Evolutionary conservation across 1,284 basidiomycete species (phyloP).

Genomic region (Porodaedalea pini): DNA sequence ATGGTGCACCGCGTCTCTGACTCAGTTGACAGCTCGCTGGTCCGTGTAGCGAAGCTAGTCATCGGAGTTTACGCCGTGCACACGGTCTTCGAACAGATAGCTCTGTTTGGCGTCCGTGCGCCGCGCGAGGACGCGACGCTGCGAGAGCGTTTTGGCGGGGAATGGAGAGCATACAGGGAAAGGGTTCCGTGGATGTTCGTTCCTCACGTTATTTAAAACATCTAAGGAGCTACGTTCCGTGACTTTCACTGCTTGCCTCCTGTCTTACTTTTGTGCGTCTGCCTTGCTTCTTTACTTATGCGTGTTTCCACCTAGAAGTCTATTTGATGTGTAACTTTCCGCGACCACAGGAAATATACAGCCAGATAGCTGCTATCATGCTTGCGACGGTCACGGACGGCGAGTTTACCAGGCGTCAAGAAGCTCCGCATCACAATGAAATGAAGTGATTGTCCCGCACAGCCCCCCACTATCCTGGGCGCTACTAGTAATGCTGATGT

Average conservation of each 20-base stretch:
- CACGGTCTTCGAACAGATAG: not conserved
- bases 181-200: slow-evolving; percentile 21
- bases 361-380: not conserved
- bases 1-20: not conserved
- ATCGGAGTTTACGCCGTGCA: not conserved
- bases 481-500: not conserved
- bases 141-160: slow-evolving; percentile 15
- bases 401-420: not conserved
- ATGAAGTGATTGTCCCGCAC: not conserved
- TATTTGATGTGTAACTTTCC: no score
- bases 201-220: slow-evolving; percentile 14
- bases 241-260: not conserved
- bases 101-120: slow-evolving; percentile 5
- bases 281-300: not conserved
- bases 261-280: not conserved
- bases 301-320: no score
- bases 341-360: no score
- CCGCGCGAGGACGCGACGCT: slow-evolving; percentile 19
- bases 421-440: not conserved
- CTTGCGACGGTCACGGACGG: not conserved
- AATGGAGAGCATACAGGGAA: slow-evolving; percentile 18
- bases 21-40: not conserved
- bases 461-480: not conserved
- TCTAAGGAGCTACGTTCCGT: not conserved
- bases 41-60: not conserved